Evolutionary conservation across 2,329 filamentous ascomycete species (phyloP), one percentile per base, ranked within the genome.

Genomic region (Arachnomyces sp.): DNA sequence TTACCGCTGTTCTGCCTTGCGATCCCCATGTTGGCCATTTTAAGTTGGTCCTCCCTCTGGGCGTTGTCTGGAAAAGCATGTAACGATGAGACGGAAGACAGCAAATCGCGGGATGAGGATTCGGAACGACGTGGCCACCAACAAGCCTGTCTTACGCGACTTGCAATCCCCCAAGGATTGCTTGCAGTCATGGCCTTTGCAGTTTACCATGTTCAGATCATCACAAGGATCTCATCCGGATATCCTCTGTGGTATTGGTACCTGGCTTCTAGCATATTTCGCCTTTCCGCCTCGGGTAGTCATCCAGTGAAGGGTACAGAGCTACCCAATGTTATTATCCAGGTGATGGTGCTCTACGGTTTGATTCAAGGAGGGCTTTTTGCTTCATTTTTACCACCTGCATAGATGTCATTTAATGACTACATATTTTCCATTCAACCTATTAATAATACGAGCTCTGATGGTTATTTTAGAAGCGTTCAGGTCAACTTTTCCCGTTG

Each of bases 171-270:
- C 3, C 90, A 98, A 61, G 62, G 84, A 1, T 42, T 89, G 3
- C 69, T 98, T 13, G 81, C 83, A 1, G 45, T 77, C 2, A 61
- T 90, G 44, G 85, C 87, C 14, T 62, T 89, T 14, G 86, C 82
- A 9, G 86, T 70, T 47, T 94, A 93, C 56, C 92, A 98, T 57
- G 84, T 95, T 17, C 92, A 98, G 63, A 93, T 98, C 51, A 83
- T 96, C 53, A 94, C 84, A 33, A 78, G 92, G 16, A 74, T 98
- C 12, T 83, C 86, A 1, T 95, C 89, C 0, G 90, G 82, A 0
- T 95, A 90, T 61, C 85, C 88, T 1, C 64, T 92, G 13, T 95
- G 88, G 87, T 92, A 95, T 58, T 82, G 84, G 72, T 86, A 83
- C 71, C 59, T 94, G 30, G 85, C 84, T 1, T 65, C 63, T 13